Evolutionary conservation across 345 rosid genomes (phyloP).

Genomic region (Iberis pinnata): DNA sequence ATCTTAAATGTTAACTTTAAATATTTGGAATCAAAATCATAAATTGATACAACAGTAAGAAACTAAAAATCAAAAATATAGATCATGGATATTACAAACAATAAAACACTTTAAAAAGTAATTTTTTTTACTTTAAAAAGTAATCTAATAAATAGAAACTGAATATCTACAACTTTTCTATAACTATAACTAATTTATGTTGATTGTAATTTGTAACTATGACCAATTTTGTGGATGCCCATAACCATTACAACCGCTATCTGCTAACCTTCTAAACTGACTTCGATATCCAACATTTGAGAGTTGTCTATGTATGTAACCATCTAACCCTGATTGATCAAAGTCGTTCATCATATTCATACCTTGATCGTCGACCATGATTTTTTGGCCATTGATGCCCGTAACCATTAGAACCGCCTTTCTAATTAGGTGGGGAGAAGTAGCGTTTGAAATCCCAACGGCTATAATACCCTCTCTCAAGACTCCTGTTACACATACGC

Average conservation of each 20-base stretch:
- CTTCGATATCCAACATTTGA: slow-evolving; percentile 30
- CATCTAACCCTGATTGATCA: slow-evolving; percentile 28
- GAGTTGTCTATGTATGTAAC: slow-evolving; percentile 35
- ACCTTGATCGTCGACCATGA: slow-evolving; percentile 29
- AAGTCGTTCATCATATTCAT: slow-evolving; percentile 29
- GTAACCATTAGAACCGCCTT: slow-evolving; percentile 24
- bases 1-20: too few species aligned
- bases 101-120: too few species aligned
- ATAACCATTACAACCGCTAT: slow-evolving; percentile 24
- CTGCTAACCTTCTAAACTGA: slow-evolving; percentile 36
- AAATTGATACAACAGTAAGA: too few species aligned
- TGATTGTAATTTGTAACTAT: too few species aligned
- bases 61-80: too few species aligned
- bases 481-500: slow-evolving; percentile 37
- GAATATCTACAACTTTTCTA: too few species aligned
- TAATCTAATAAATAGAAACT: too few species aligned
- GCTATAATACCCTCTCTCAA: slow-evolving; percentile 24
- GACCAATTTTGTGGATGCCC: slow-evolving; percentile 31
- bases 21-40: too few species aligned
- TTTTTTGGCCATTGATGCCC: slow-evolving; percentile 33
- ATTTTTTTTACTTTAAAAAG: too few species aligned
- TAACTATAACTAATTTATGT: too few species aligned
- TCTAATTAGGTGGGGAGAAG: slow-evolving; percentile 28
- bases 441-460: slow-evolving; percentile 35
- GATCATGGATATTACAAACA: too few species aligned